Conservation (phyloP, 306 rosid species). For the Cajanus cajan region DNA sequence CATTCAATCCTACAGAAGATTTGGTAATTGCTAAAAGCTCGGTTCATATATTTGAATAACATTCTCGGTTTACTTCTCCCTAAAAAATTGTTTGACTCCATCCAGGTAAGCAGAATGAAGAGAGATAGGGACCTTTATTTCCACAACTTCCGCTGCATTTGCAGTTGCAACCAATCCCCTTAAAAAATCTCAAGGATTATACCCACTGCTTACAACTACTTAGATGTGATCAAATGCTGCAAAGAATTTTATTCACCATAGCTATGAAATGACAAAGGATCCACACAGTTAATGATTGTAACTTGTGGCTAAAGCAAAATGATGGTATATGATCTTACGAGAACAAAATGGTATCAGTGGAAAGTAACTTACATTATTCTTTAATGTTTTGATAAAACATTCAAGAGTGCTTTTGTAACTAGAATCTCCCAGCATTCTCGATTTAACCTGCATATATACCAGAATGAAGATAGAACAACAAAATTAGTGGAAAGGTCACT, state of each 20-base stretch:
- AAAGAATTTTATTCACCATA: neutral
- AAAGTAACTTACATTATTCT: constrained; percentile 72
- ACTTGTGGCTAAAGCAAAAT: constrained; percentile 8
- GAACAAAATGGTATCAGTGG: neutral
- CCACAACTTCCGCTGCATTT: constrained; percentile 34
- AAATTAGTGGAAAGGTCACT: constrained; percentile 13
- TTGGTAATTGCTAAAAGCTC: neutral
- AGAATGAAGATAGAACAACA: constrained; percentile 21
- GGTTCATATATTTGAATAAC: neutral
- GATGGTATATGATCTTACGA: neutral
- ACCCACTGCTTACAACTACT: neutral
- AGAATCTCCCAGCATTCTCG: constrained; percentile 98
- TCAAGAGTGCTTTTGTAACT: constrained; percentile 89
- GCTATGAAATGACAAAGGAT: neutral
- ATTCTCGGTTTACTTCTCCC: neutral
- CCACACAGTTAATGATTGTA: neutral
- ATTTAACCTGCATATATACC: constrained; percentile 73
- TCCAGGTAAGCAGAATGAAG: constrained; percentile 27
- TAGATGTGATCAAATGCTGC: constrained; percentile 9
- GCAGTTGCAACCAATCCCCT: constrained; percentile 16
- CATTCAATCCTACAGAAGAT: constrained; percentile 9
- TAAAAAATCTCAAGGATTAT: constrained; percentile 18
- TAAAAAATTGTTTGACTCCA: neutral
- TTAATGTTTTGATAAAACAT: constrained; percentile 86
- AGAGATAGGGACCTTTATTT: constrained; percentile 40